phyloP scores from a whole-genome alignment of 2,329 filamentous ascomycete genomes.

The Alternaria sp. region DNA sequence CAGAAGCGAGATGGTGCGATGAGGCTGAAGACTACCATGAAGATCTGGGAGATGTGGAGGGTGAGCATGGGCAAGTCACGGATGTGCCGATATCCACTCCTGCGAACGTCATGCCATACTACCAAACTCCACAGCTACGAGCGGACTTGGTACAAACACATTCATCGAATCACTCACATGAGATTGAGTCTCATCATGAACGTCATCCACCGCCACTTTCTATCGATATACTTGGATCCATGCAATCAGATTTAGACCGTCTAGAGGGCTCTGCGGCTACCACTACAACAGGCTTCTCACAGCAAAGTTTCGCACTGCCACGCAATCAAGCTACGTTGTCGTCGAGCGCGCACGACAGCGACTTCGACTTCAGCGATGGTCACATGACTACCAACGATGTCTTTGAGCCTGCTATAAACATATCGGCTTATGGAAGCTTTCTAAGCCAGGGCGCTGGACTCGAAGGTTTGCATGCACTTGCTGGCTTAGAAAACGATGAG shows the following conservation, averaged over 20 bases:
- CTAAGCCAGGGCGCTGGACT: not conserved
- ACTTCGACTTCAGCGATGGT: constrained; percentile 53
- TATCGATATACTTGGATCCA: constrained; percentile 34
- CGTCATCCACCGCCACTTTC: constrained; percentile 35
- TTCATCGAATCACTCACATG: constrained; percentile 23
- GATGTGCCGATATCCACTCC: constrained; percentile 3
- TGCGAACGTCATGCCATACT: constrained; percentile 26
- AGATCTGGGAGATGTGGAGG: constrained; percentile 11
- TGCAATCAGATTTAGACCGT: constrained; percentile 36
- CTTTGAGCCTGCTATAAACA: constrained; percentile 47
- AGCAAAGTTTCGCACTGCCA: constrained; percentile 33
- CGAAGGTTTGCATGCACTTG: constrained; percentile 16
- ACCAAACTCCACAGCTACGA: constrained; percentile 15
- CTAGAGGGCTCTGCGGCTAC: constrained; percentile 29
- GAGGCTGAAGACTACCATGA: constrained; percentile 18
- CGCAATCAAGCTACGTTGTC: constrained; percentile 32
- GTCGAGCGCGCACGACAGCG: constrained; percentile 40
- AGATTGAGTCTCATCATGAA: constrained; percentile 21
- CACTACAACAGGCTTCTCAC: constrained; percentile 38
- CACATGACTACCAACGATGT: constrained; percentile 50
- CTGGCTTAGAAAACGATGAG: constrained; percentile 28
- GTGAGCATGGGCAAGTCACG: constrained; percentile 3
- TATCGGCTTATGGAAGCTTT: constrained; percentile 32
- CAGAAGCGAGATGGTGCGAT: constrained; percentile 29
- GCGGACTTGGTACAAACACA: constrained; percentile 25